Conservation (phyloP, 2,329 filamentous ascomycete species). For the Botryosphaeria dothidea region DNA sequence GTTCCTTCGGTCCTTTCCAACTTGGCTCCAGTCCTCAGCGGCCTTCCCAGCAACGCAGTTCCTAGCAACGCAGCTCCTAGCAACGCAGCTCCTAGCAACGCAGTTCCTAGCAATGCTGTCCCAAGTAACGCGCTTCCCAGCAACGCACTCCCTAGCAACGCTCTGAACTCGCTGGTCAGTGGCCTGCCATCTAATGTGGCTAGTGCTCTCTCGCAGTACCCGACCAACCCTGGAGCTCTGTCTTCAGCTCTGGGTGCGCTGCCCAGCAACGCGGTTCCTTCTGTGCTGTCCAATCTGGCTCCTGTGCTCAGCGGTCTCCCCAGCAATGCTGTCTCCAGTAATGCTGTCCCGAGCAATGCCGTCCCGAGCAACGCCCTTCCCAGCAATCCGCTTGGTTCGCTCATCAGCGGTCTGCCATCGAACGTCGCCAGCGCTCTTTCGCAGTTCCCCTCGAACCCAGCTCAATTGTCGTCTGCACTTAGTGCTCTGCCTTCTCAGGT, state of each 20-base stretch:
- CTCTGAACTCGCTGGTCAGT: not conserved
- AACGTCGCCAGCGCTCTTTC: not conserved
- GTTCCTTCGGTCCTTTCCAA: not conserved
- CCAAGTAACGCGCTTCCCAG: not conserved
- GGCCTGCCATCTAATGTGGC: not conserved
- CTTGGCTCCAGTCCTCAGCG: not conserved
- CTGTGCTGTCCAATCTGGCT: not conserved
- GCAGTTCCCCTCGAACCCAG: not conserved
- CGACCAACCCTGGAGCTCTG: not conserved
- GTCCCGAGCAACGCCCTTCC: not conserved
- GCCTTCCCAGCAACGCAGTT: not conserved
- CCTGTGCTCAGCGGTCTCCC: not conserved
- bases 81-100: not conserved
- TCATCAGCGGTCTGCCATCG: not conserved
- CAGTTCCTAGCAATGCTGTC: not conserved
- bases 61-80: not conserved
- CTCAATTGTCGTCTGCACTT: not conserved
- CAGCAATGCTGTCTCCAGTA: not conserved
- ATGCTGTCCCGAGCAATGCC: not conserved
- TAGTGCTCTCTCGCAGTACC: not conserved
- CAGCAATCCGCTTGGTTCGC: not conserved
- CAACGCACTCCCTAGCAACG: not conserved
- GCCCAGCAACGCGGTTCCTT: not conserved
- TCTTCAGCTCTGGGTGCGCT: not conserved
- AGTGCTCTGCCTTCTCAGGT: not conserved